Percentiles rank a stretch among this genome's conserved stretches.
Evolutionary conservation across 2,329 filamentous ascomycete genomes (phyloP).

Genomic region (Leptographium radiaticola): DNA sequence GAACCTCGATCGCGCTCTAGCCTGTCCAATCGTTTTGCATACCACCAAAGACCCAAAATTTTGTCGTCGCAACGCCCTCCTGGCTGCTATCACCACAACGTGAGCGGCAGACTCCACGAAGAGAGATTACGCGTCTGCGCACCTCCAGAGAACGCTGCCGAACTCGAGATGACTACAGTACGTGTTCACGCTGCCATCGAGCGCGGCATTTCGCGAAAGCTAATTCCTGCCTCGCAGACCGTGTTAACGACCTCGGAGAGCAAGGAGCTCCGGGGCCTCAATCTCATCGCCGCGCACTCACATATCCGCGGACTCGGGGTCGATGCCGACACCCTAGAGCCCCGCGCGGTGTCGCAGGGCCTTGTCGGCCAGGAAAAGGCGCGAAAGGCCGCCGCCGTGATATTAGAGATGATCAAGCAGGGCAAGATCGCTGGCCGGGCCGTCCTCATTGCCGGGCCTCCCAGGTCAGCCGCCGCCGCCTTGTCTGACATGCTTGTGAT

Average conservation of each 20-base stretch:
- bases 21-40: too few relatives aligned
- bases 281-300: constrained; percentile 95
- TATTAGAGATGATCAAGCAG: constrained; percentile 97
- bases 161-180: constrained; percentile 10
- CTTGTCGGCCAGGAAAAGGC: constrained; percentile 95
- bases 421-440: constrained; percentile 96
- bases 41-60: neutral
- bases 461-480: constrained; percentile 40
- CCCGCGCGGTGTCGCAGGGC: constrained; percentile 73
- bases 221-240: constrained; percentile 24
- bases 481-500: neutral
- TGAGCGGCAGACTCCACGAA: neutral
- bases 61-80: neutral
- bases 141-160: neutral
- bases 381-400: constrained; percentile 88
- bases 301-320: constrained; percentile 94
- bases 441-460: constrained; percentile 86
- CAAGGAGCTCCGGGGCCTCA: constrained; percentile 91
- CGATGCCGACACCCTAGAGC: constrained; percentile 80
- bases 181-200: neutral
- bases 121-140: neutral
- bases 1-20: neutral
- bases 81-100: neutral
- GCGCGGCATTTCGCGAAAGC: neutral
- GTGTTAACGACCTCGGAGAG: constrained; percentile 78